Evolutionary conservation across 352 stramenopile genomes (phyloP).

Genomic region (Phytophthora niederhauseri): DNA sequence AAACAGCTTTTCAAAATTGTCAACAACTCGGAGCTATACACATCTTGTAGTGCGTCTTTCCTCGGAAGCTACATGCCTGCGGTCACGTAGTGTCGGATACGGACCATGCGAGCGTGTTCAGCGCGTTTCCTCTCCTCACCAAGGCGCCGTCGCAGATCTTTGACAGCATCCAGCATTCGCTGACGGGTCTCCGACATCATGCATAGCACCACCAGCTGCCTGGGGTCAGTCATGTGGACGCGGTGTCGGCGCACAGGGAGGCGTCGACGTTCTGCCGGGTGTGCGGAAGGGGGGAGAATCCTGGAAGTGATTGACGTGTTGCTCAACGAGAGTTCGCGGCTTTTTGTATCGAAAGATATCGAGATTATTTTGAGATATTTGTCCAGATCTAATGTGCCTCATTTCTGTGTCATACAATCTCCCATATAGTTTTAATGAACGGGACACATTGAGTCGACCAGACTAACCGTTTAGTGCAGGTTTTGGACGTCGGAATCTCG

Average conservation of each 20-base stretch:
- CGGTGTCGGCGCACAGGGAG: no score
- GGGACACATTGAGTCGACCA: neutral
- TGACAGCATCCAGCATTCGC: neutral
- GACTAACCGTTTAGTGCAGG: neutral
- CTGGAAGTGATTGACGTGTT: neutral
- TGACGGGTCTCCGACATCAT: neutral
- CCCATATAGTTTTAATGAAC: neutral
- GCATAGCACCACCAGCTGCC: neutral
- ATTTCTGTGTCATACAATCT: neutral
- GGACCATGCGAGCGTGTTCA: no score
- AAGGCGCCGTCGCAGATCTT: no score
- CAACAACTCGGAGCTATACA: no score
- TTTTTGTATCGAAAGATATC: conserved; percentile 2
- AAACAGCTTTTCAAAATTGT: no score
- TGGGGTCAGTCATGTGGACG: no score
- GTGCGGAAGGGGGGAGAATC: no score
- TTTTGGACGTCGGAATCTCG: neutral
- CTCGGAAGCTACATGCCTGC: no score
- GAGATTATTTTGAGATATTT: neutral
- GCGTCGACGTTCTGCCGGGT: no score
- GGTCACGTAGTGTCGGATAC: no score
- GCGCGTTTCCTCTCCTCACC: no score
- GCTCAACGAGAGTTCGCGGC: neutral
- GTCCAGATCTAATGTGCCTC: neutral
- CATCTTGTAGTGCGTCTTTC: no score